Base-by-base conservation (phyloP, 2,329 filamentous ascomycete species). In the Trichophyton simii region DNA sequence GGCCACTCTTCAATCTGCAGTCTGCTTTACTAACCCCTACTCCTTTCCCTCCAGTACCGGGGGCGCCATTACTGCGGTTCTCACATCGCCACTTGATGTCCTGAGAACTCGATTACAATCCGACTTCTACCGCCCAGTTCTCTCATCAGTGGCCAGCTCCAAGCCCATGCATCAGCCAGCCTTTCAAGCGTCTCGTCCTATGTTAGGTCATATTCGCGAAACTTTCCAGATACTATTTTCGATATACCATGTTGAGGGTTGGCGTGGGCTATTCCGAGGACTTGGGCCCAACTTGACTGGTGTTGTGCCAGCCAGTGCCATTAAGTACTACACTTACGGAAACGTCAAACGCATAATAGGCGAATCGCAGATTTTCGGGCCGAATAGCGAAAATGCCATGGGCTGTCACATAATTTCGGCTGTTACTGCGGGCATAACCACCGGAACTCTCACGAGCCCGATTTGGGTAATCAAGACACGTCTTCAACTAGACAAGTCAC, bases 381-480 rank as follows among this genome's bases (percentile, higher is more conserved):
- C 41, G 4, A 50, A 59, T 18, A 48, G 44, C 61, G 61, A 68
- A 20, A 92, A 74, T 71, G 83, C 67, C 84, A 87, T 57, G 72
- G 85, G 67, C 83, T 91, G 96, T 8, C 90, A 96, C 72, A 79
- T 95, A 8, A 78, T 83, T 55, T 86, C 90, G 0, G 91, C 88
- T 4, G 84, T 88, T 1, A 80, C 82, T 15, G 91, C 91, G 0
- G 91, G 91, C 1, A 83, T 96, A 48, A 86, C 86, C 5, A 96
- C 92, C 0, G 89, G 89, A 57, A 96, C 92, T 0, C 89, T 87
- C 22, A 97, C 91, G 41, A 96, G 96, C 74, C 91, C 91, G 1
- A 96, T 97, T 69, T 97, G 91, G 91, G 82, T 97, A 65, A 85
- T 97, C 71, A 97, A 97, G 80, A 97, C 91, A 44, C 82, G 91